A percentile compares a stretch with the other conserved stretches of the same genome.
Evolutionary conservation across 176 grass and related monocot genomes (phyloP).

Genomic region (Poa annua): DNA sequence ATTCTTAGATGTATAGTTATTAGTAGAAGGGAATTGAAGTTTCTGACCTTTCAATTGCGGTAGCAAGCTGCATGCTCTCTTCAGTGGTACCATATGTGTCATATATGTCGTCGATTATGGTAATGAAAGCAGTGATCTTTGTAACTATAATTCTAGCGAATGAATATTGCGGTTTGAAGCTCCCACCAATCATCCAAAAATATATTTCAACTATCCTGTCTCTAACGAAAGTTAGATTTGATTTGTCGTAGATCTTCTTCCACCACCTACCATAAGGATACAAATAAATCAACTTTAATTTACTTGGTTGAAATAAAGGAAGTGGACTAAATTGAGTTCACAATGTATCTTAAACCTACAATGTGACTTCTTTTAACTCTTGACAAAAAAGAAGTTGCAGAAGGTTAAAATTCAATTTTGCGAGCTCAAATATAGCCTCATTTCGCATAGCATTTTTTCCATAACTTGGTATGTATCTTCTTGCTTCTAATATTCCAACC

Average conservation of each 20-base stretch:
- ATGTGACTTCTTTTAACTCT: conserved; percentile 36
- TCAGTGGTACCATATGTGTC: conserved; percentile 38
- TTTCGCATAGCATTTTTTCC: conserved; percentile 15
- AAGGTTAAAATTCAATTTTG: conserved; percentile 48
- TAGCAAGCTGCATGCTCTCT: conserved; percentile 27
- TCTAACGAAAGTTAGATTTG: conserved; percentile 38
- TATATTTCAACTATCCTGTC: conserved; percentile 46
- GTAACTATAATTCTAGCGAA: background rate
- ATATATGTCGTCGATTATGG: conserved; percentile 47
- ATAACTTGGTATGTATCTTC: conserved; percentile 32
- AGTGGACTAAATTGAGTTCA: no score
- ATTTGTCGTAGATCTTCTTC: conserved; percentile 32
- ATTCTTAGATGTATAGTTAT: no score
- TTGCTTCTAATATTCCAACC: conserved; percentile 39
- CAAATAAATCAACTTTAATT: no score
- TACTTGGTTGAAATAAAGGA: no score
- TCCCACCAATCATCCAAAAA: conserved; percentile 45
- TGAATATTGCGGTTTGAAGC: background rate
- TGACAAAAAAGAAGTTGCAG: conserved; percentile 42
- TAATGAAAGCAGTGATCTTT: conserved; percentile 26
- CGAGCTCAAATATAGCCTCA: conserved; percentile 25
- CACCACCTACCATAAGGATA: conserved; percentile 37
- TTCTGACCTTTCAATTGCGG: conserved; percentile 15
- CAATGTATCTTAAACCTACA: conserved; percentile 6
- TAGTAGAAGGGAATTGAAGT: no score